Evolutionary conservation across 805 yeast species (phyloP).

Genomic region (Wickerhamia fluorescens): DNA sequence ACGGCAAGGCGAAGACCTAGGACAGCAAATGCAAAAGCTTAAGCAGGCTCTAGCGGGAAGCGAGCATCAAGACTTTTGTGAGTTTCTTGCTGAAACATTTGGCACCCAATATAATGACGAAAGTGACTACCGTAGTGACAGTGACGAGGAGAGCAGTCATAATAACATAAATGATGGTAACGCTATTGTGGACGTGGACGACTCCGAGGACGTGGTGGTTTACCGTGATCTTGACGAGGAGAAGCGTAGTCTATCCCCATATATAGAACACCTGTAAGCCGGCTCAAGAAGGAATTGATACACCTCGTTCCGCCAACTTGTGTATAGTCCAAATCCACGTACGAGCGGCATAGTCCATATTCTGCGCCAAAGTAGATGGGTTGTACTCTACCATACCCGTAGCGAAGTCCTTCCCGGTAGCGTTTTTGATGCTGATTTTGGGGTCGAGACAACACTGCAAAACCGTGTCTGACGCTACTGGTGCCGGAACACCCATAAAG

Average conservation of each 20-base stretch:
- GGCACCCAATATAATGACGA: constrained; percentile 8
- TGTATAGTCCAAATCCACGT: constrained; percentile 78
- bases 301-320: constrained; percentile 45
- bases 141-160: constrained; percentile 3
- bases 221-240: constrained; percentile 7
- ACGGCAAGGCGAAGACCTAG: no score
- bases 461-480: constrained; percentile 64
- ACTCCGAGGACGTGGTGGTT: constrained; percentile 7
- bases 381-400: constrained; percentile 50
- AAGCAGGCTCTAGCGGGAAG: not conserved
- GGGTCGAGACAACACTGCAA: constrained; percentile 56
- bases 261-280: constrained; percentile 2
- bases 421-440: constrained; percentile 39
- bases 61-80: constrained; percentile 7
- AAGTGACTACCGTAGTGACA: constrained; percentile 8
- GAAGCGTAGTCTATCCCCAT: constrained; percentile 1
- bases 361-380: constrained; percentile 52
- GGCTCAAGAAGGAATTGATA: constrained; percentile 14
- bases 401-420: constrained; percentile 64
- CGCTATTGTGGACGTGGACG: constrained; percentile 8
- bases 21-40: not conserved
- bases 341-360: constrained; percentile 54
- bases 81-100: constrained; percentile 4
- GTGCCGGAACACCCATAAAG: constrained; percentile 63
- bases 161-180: constrained; percentile 3